Evolutionary conservation across 208 protist species (phyloP), one percentile per base, ranked within the genome.

Genomic region (Leishmania tarentolae): DNA sequence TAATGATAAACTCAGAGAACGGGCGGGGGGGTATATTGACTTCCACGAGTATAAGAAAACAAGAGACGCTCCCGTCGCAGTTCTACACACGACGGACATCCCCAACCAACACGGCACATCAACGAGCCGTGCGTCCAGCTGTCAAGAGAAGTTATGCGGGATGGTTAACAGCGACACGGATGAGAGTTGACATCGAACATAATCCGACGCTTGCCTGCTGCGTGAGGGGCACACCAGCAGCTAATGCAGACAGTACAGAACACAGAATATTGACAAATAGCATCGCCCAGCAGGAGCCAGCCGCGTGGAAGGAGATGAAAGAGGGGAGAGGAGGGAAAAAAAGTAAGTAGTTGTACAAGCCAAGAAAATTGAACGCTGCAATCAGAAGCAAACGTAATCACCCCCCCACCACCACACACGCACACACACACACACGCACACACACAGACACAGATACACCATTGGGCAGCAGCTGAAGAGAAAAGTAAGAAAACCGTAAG

Each of bases 401-500:
- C 56, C 66, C 74, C 19, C 28, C 9, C 21, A 52, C 75, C 75
- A 78, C 74, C 74, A 78, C 17, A 66, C 75, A 75, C 71, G 61
- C 47, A 75, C 47, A 75, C 42, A 75, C 35, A 69, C 63, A 69
- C 31, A 40, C 63, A 40, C 8, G 19, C 6, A 52, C 42, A 72
- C 37, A 70, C 37, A 72, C 11, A 69, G 63, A 3, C 8, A 69
- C 63, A 15, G 21, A 35, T 65, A 31, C n/a, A n/a, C n/a, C n/a
- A n/a, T n/a, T n/a, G n/a, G 19, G 59, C 59, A 65, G n/a, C 0
- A 15, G 0, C 63, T 31, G 6, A 15, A 2, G 56, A 59, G 21
- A 21, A n/a, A 0, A 19, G 56, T n/a, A 69, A 8, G 63, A 31
- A 40, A 6, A 17, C 13, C 8, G 19, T 65, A 8, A 31, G 19